These are phyloP conservation scores for Hysterium pulicare DNA, from an alignment of 2,329 filamentous ascomycete genomes.

Conservation along the genomic window DNA sequence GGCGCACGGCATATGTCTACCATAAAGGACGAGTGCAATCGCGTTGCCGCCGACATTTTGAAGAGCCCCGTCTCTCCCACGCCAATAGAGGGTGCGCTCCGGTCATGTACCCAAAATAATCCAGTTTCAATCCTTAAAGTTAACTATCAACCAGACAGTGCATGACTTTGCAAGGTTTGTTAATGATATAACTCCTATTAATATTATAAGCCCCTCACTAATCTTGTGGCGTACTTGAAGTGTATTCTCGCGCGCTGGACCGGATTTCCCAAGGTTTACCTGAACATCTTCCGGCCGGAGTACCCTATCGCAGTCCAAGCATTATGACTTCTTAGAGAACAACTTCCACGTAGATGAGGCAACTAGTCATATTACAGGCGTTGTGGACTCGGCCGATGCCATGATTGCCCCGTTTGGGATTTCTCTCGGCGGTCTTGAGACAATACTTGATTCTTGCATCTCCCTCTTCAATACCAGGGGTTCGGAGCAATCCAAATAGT, in stretches of 20 bases:
- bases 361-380: constrained; percentile 14
- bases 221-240: constrained; percentile 9
- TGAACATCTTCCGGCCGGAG: constrained; percentile 10
- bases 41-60: constrained; percentile 11
- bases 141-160: constrained; percentile 6
- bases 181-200: constrained; percentile 7
- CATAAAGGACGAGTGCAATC: constrained; percentile 13
- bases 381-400: constrained; percentile 14
- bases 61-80: constrained; percentile 14
- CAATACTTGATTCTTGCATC: no score
- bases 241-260: constrained; percentile 10
- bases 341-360: constrained; percentile 12
- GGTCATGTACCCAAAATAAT: constrained; percentile 7
- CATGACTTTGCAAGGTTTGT: constrained; percentile 14
- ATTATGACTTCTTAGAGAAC: constrained; percentile 13
- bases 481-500: no score
- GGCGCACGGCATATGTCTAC: constrained; percentile 9
- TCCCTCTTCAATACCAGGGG: no score
- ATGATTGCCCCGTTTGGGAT: constrained; percentile 13
- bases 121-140: constrained; percentile 10
- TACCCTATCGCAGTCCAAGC: constrained; percentile 11
- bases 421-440: no score
- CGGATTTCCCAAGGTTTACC: constrained; percentile 10
- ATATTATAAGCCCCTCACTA: constrained; percentile 8
- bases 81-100: constrained; percentile 11